These are phyloP conservation scores for Mortierella hygrophila DNA, from an alignment of 192 early-diverging fungal genomes.

Conservation along the genomic window DNA sequence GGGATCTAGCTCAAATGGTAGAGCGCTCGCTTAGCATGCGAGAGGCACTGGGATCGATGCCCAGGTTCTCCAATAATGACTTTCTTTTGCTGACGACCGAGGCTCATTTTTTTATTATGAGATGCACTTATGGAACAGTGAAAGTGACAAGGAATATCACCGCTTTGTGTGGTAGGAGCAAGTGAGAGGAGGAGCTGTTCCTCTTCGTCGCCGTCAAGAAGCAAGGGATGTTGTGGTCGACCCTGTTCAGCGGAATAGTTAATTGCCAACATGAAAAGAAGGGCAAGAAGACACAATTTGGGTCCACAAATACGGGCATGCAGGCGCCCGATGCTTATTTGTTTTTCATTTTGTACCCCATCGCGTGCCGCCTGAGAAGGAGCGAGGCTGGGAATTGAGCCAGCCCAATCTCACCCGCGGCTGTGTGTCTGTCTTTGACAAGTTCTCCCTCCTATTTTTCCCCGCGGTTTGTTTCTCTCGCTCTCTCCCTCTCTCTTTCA, in stretches of 20 bases:
- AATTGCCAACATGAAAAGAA: neutral
- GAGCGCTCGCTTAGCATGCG: neutral
- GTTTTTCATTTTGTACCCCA: neutral
- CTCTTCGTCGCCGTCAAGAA: too few relatives aligned
- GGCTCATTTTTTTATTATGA: neutral
- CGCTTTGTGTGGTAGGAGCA: too few relatives aligned
- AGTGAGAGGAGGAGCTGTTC: too few relatives aligned
- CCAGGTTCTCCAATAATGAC: neutral
- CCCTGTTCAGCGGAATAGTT: too few relatives aligned
- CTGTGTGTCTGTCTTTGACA: neutral
- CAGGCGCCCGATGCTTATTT: neutral
- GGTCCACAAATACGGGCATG: neutral
- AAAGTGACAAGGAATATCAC: too few relatives aligned
- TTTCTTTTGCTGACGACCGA: neutral
- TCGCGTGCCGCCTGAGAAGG: neutral
- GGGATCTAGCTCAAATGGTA: too few relatives aligned
- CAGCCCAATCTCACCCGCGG: neutral
- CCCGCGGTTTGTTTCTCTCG: neutral
- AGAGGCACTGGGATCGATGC: slow-evolving; percentile 3
- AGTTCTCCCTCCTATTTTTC: neutral
- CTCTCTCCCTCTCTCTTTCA: slow-evolving; percentile 5
- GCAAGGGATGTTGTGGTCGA: neutral
- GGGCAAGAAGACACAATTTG: neutral
- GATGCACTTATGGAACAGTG: neutral
- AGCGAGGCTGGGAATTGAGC: too few relatives aligned